Evolutionary conservation across 2,329 filamentous ascomycete genomes (phyloP), one percentile per base, ranked within the genome.

Genomic region (Talaromyces piceae): DNA sequence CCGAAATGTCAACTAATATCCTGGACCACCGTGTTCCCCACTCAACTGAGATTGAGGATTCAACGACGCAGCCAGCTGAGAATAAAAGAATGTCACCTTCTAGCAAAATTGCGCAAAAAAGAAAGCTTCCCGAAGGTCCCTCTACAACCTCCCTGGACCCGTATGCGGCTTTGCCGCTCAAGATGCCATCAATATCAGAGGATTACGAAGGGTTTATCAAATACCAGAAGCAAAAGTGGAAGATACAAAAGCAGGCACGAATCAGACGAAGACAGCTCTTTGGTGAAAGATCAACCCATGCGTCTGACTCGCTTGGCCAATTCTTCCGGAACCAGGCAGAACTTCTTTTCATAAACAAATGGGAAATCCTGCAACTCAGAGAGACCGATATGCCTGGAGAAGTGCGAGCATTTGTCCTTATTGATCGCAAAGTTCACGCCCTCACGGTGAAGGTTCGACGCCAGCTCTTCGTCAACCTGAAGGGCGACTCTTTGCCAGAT

Each of bases 221-320:
- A 63, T 97, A 97, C 63, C 93, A 98, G 66, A 99, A 99, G 70
- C 83, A 91, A 72, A 98, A 98, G 70, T 99, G 93, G 93, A 96
- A 91, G 73, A 86, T 97, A 31, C 93, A 99, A 66, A 95, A 90
- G 63, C 87, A 95, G 66, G 90, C 91, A 28, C 83, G 93, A 20
- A 78, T 85, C 54, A 84, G 91, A 41, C 80, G 94, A 57, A 82
- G 91, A 45, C 93, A 98, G 66, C 76, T 98, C 1, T 98, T 98
- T 61, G 93, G 93, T 54, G 91, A 98, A 61, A 84, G 86, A 52
- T 80, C 84, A 9, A 76, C 76, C 45, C 74, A 79, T 59, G 73
- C 77, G 12, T 75, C 77, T 2, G 81, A 85, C 63, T 77, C 77
- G 0, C 76, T 86, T 57, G 85, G 84, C 51, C 79, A 78, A 37